A percentile compares a stretch with the other conserved stretches of the same genome.
Conservation (phyloP, 805 yeast genomes). For the Komagataella ulmi region DNA sequence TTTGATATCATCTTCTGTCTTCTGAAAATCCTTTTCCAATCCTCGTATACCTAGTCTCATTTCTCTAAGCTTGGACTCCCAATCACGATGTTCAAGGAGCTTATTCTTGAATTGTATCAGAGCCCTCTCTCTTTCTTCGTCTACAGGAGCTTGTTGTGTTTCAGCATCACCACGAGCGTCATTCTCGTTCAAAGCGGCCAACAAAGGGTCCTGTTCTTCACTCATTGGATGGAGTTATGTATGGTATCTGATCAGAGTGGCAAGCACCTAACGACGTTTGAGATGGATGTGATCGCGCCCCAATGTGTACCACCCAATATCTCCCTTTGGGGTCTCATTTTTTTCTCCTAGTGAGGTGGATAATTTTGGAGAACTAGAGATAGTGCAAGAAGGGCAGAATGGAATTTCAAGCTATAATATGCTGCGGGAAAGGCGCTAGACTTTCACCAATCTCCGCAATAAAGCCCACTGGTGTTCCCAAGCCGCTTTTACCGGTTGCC, state of each 20-base stretch:
- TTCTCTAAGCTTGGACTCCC: conserved; percentile 84
- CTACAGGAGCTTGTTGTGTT: conserved; percentile 23
- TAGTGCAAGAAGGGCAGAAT: conserved; percentile 20
- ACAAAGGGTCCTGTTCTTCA: conserved; percentile 58
- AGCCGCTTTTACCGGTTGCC: conserved; percentile 83
- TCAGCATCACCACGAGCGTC: conserved; percentile 10
- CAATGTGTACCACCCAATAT: not conserved
- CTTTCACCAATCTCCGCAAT: conserved; percentile 60
- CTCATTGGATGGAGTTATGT: conserved; percentile 1
- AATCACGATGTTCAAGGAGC: conserved; percentile 82
- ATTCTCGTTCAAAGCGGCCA: conserved; percentile 42
- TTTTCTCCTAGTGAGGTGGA: not conserved
- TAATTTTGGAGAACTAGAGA: not conserved
- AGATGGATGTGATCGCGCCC: not conserved
- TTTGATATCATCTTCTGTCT: conserved; percentile 94
- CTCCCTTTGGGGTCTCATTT: not conserved
- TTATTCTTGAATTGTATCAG: conserved; percentile 69
- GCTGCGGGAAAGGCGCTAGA: conserved; percentile 75
- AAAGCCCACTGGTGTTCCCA: conserved; percentile 54
- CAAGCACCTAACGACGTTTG: conserved; percentile 2
- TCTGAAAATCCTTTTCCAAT: conserved; percentile 71
- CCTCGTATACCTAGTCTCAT: conserved; percentile 74
- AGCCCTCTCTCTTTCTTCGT: conserved; percentile 69
- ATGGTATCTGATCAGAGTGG: not conserved
- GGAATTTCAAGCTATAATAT: conserved; percentile 87